Evolutionary conservation across 345 rosid genomes (phyloP).

Genomic region (Odontarrhena argentea): DNA sequence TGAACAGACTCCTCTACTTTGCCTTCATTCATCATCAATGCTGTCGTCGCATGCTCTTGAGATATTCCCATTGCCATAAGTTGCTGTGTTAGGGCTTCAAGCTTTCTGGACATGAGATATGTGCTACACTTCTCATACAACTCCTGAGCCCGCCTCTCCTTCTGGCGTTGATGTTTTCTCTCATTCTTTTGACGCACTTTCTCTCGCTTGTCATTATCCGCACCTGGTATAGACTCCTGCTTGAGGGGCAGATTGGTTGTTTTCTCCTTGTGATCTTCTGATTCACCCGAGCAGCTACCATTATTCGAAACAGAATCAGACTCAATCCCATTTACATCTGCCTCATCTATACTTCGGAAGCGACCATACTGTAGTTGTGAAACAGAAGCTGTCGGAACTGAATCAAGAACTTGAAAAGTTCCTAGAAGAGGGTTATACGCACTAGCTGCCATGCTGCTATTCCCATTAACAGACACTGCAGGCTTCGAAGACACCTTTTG

Average conservation of each 20-base stretch:
- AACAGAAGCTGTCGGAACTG: conserved; percentile 47
- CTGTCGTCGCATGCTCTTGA: conserved; percentile 79
- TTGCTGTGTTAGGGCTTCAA: conserved; percentile 80
- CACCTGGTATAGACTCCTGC: conserved; percentile 68
- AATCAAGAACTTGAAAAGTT: conserved; percentile 66
- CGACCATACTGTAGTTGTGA: conserved; percentile 57
- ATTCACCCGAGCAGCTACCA: conserved; percentile 93
- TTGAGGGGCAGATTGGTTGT: conserved; percentile 45
- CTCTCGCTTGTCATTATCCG: conserved; percentile 81
- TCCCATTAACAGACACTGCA: conserved; percentile 43
- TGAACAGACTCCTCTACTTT: conserved; percentile 83
- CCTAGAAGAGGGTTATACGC: conserved; percentile 75
- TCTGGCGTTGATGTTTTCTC: conserved; percentile 91
- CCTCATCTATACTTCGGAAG: conserved; percentile 69
- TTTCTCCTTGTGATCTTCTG: conserved; percentile 90
- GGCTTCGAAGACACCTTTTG: conserved; percentile 54
- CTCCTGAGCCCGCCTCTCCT: conserved; percentile 87
- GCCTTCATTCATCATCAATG: conserved; percentile 85
- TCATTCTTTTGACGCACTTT: conserved; percentile 89
- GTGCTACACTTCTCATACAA: conserved; percentile 74
- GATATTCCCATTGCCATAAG: conserved; percentile 87
- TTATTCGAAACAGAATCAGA: conserved; percentile 82
- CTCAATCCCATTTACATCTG: conserved; percentile 65
- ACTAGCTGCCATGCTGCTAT: conserved; percentile 57
- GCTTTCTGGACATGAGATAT: conserved; percentile 88